A percentile compares a stretch with the other conserved stretches of the same genome.
Conservation (phyloP, 495 filamentous ascomycete genomes). For the Penicillium cinerascens region DNA sequence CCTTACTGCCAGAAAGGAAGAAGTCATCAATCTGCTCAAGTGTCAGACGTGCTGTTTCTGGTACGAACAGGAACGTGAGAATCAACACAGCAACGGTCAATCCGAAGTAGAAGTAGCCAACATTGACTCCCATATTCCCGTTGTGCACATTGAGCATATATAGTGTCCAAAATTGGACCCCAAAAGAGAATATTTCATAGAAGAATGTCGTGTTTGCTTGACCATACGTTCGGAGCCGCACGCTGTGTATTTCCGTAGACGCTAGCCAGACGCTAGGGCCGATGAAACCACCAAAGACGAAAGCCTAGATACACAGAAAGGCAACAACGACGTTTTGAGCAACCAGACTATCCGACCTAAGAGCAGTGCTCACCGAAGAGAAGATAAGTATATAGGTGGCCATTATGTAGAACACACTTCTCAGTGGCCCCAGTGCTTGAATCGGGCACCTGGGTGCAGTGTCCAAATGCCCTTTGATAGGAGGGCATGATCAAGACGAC, state of each 20-base stretch:
- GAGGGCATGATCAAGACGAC: slow-evolving; percentile 3
- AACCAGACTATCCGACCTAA: not conserved
- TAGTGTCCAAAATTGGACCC: slow-evolving; percentile 2
- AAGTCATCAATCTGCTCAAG: slow-evolving; percentile 12
- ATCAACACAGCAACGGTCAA: slow-evolving; percentile 1
- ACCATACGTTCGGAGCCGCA: slow-evolving; percentile 8
- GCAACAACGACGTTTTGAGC: slow-evolving; percentile 6
- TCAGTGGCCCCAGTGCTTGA: not conserved
- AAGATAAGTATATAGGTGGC: slow-evolving; percentile 6
- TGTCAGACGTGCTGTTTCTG: slow-evolving; percentile 6
- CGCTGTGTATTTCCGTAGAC: slow-evolving; percentile 6
- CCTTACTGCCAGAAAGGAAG: not conserved
- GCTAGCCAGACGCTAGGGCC: slow-evolving; percentile 1
- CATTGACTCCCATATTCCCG: slow-evolving; percentile 9
- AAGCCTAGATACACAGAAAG: slow-evolving; percentile 7
- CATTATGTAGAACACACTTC: not conserved
- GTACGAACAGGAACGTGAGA: slow-evolving; percentile 2
- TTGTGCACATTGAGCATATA: slow-evolving; percentile 9
- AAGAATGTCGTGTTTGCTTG: slow-evolving; percentile 4
- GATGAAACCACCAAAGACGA: slow-evolving; percentile 5
- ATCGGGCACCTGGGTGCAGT: not conserved
- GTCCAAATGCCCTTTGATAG: not conserved
- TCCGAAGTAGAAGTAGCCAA: slow-evolving; percentile 12
- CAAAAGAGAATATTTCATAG: slow-evolving; percentile 4
- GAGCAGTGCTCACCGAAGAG: slow-evolving; percentile 1